Percentiles rank a stretch among this genome's conserved stretches.
phyloP scores from a whole-genome alignment of 345 rosid genomes.

The Kernera saxatilis region DNA sequence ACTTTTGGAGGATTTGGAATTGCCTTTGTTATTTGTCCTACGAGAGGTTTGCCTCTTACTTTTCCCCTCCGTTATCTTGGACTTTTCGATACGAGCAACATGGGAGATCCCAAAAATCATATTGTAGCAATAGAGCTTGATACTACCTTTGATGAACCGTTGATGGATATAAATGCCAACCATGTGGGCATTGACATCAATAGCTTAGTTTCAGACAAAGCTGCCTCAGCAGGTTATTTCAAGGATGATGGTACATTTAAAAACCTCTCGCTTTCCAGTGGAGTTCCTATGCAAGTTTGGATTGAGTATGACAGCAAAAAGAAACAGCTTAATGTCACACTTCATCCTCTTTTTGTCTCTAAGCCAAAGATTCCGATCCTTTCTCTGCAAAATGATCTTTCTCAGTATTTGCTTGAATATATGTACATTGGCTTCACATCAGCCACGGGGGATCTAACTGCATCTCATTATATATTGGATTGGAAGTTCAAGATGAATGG shows the following conservation, averaged over 20 bases:
- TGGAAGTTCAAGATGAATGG: slow-evolving; percentile 37
- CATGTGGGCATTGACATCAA: slow-evolving; percentile 58
- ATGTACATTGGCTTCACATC: slow-evolving; percentile 25
- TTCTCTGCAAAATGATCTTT: slow-evolving; percentile 25
- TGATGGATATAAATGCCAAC: slow-evolving; percentile 28
- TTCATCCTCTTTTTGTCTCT: slow-evolving; percentile 28
- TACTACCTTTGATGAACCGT: not conserved
- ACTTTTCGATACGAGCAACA: not conserved
- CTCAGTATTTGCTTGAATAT: slow-evolving; percentile 31
- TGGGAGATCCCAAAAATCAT: not conserved
- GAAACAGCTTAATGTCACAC: slow-evolving; percentile 37
- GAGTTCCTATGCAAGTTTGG: slow-evolving; percentile 44
- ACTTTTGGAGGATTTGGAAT: not conserved
- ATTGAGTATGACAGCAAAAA: slow-evolving; percentile 39
- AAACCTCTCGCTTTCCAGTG: slow-evolving; percentile 27
- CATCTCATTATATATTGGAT: slow-evolving; percentile 7
- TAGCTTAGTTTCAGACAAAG: slow-evolving; percentile 23
- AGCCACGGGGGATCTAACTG: not conserved
- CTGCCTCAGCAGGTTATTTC: slow-evolving; percentile 35
- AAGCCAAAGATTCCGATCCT: slow-evolving; percentile 31
- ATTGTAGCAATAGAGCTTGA: slow-evolving; percentile 48
- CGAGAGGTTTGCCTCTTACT: not conserved
- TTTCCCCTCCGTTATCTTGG: not conserved
- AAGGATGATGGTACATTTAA: not conserved
- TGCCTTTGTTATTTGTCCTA: slow-evolving; percentile 20